phyloP scores from a whole-genome alignment of 2,329 filamentous ascomycete species.

The Aspergillus eucalypticola region DNA sequence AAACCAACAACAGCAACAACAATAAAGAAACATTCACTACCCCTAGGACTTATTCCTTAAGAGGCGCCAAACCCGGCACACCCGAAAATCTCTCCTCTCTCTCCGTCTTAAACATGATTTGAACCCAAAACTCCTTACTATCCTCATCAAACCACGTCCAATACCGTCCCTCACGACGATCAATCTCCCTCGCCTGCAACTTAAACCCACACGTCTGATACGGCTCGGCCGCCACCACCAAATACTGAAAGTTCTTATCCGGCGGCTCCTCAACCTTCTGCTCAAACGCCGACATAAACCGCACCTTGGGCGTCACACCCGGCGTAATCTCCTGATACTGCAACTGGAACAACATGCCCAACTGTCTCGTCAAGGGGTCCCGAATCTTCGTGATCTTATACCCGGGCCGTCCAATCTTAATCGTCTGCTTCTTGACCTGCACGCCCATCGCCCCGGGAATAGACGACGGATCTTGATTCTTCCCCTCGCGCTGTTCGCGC shows the following conservation, averaged over 20 bases:
- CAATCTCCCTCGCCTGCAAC: constrained; percentile 88
- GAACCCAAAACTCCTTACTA: constrained; percentile 94
- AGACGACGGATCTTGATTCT: constrained; percentile 61
- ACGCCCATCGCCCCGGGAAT: constrained; percentile 75
- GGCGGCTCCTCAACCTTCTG: constrained; percentile 90
- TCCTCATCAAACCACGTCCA: constrained; percentile 97
- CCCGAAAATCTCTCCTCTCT: constrained; percentile 82
- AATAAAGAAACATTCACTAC: not conserved
- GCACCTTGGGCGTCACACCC: constrained; percentile 75
- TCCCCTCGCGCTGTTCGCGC: constrained; percentile 89
- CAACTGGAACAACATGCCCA: constrained; percentile 91
- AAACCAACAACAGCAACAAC: not conserved
- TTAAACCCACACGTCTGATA: constrained; percentile 99
- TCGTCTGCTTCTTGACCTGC: constrained; percentile 75
- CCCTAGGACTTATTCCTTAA: constrained; percentile 24
- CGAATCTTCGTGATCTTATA: constrained; percentile 98
- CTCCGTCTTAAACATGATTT: constrained; percentile 98
- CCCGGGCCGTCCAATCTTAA: constrained; percentile 94
- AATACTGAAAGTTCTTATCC: constrained; percentile 91
- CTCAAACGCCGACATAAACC: constrained; percentile 97
- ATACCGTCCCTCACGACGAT: constrained; percentile 81
- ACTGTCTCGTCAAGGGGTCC: constrained; percentile 83
- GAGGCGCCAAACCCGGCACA: constrained; percentile 64
- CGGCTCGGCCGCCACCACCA: constrained; percentile 91
- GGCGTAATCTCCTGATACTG: constrained; percentile 88